phyloP scores from a whole-genome alignment of 257 asterid species.

The Knoxia roxburghii region DNA sequence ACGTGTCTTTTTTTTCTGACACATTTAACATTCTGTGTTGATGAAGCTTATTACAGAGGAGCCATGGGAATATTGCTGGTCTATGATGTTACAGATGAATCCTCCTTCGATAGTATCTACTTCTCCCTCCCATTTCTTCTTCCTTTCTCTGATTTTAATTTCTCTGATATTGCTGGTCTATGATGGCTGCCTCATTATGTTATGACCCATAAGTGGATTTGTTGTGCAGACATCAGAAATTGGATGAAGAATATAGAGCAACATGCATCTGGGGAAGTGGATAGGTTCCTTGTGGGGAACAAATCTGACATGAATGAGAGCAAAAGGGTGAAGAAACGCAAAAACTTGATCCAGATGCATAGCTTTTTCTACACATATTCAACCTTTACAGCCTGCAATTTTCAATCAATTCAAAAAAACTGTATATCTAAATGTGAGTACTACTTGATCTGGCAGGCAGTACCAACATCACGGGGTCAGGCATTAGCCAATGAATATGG shows the following conservation, averaged over 20 bases:
- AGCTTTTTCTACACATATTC: too few species aligned
- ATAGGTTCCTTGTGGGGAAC: conserved; percentile 19
- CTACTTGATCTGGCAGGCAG: conserved; percentile 16
- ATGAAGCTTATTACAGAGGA: conserved; percentile 24
- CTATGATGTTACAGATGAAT: conserved; percentile 21
- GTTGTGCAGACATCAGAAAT: conserved; percentile 17
- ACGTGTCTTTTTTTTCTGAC: too few species aligned
- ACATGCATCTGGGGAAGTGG: conserved; percentile 18
- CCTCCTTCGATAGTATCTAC: conserved; percentile 19
- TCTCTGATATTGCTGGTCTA: too few species aligned
- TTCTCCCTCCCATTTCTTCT: neutral
- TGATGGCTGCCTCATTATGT: too few species aligned
- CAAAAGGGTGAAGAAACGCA: conserved; percentile 16
- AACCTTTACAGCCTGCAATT: too few species aligned
- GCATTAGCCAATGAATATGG: conserved; percentile 28
- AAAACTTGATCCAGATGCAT: neutral
- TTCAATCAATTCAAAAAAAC: neutral
- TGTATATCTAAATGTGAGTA: neutral
- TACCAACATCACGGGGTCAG: conserved; percentile 27
- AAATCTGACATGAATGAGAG: conserved; percentile 22
- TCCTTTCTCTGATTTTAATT: too few species aligned
- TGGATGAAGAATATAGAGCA: conserved; percentile 21
- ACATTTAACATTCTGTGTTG: neutral
- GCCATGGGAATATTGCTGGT: conserved; percentile 26
- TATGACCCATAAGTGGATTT: neutral